phyloP scores from a whole-genome alignment of 140 eudicot genomes.

The Senecio squalidus region DNA sequence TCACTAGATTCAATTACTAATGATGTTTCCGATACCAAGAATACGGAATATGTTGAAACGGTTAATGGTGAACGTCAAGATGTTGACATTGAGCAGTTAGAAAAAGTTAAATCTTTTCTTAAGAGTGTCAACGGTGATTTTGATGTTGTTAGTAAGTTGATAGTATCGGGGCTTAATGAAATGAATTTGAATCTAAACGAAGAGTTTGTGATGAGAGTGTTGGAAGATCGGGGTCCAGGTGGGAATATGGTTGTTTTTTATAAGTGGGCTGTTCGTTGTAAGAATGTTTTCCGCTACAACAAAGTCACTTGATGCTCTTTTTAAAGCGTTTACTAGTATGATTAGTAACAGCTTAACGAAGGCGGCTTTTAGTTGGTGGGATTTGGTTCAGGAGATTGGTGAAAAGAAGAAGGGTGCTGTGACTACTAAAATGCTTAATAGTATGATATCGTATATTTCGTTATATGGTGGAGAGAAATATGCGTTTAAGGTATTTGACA shows the following conservation, averaged over 20 bases:
- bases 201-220: conserved; percentile 56
- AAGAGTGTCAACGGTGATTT: conserved; percentile 26
- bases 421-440: conserved; percentile 53
- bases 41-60: not conserved
- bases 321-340: conserved; percentile 27
- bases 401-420: conserved; percentile 47
- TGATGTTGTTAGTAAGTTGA: conserved; percentile 27
- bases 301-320: conserved; percentile 40
- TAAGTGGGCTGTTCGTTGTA: conserved; percentile 38
- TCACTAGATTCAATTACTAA: too few species aligned
- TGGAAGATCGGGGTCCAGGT: conserved; percentile 42
- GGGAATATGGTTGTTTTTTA: conserved; percentile 54
- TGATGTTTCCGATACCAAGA: conserved; percentile 13
- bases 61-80: not conserved
- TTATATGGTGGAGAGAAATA: conserved; percentile 70
- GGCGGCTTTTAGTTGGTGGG: conserved; percentile 63
- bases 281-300: conserved; percentile 9
- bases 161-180: conserved; percentile 35
- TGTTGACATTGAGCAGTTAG: conserved; percentile 22
- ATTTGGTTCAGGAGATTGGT: conserved; percentile 62
- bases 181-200: conserved; percentile 46
- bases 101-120: conserved; percentile 45
- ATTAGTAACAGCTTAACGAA: conserved; percentile 40
- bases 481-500: conserved; percentile 66
- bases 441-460: conserved; percentile 44